Evolutionary conservation across 768 basidiomycete genomes (phyloP).

Genomic region (Kwoniella pini): DNA sequence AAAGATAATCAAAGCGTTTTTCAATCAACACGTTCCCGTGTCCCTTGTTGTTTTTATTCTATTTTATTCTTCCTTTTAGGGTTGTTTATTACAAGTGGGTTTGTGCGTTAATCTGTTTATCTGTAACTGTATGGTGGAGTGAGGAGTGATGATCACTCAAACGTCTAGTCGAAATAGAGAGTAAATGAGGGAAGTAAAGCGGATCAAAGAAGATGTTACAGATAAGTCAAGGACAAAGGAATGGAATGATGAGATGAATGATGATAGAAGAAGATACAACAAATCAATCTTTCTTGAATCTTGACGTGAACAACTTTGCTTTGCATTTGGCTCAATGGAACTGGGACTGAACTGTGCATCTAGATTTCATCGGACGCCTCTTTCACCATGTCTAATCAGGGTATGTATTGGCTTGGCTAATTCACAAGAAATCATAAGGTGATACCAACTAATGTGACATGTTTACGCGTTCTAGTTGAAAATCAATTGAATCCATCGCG

Average conservation of each 20-base stretch:
- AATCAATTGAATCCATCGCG: no score
- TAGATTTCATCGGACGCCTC: background rate
- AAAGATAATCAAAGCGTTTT: no score
- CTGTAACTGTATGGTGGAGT: background rate
- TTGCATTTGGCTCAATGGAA: background rate
- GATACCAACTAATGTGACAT: background rate
- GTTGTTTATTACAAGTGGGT: slow-evolving; percentile 3
- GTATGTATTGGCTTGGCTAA: background rate
- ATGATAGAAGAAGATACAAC: slow-evolving; percentile 8
- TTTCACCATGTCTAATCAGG: background rate
- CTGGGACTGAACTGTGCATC: slow-evolving; percentile 7
- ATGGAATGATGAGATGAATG: slow-evolving; percentile 7
- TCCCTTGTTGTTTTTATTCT: background rate
- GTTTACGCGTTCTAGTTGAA: slow-evolving; percentile 2
- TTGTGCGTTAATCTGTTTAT: background rate
- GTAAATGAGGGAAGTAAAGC: background rate
- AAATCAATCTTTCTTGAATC: slow-evolving; percentile 50
- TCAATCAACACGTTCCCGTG: background rate
- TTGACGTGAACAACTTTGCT: slow-evolving; percentile 8
- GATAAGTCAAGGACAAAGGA: slow-evolving; percentile 1
- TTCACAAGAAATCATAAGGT: no score
- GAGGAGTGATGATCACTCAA: slow-evolving; percentile 5
- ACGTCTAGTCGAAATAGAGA: background rate
- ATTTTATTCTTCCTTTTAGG: background rate
- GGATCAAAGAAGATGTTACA: background rate